Evolutionary conservation across 192 early-diverging fungal genomes (phyloP).

Genomic region (Rhizoclosmatium sp.): DNA sequence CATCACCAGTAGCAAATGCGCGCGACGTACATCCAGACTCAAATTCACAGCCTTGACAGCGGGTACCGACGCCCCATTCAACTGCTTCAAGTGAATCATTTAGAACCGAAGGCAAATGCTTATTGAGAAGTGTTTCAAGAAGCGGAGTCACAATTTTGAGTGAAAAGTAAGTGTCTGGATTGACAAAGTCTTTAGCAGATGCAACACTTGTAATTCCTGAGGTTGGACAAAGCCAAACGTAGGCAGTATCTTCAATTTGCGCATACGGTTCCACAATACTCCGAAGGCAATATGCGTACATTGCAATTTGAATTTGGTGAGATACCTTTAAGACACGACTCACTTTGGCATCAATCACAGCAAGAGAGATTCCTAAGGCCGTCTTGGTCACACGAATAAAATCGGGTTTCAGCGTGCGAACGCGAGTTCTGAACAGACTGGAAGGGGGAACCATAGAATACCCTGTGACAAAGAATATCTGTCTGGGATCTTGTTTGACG

Average conservation of each 20-base stretch:
- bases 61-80: conserved; percentile 42
- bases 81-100: conserved; percentile 12
- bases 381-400: conserved; percentile 13
- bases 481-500: conserved; percentile 20
- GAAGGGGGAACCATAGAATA: conserved; percentile 18
- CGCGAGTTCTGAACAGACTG: not conserved
- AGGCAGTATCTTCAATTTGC: not conserved
- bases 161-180: conserved; percentile 21
- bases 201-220: not conserved
- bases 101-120: conserved; percentile 18
- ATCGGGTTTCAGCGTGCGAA: conserved; percentile 6
- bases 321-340: conserved; percentile 41
- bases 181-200: not conserved
- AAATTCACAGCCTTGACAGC: conserved; percentile 45
- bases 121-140: conserved; percentile 38
- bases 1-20: conserved; percentile 2
- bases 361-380: not conserved
- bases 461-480: conserved; percentile 33
- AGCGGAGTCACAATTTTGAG: conserved; percentile 25
- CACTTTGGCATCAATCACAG: conserved; percentile 49
- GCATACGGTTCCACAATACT: not conserved
- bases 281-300: conserved; percentile 36
- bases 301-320: conserved; percentile 51
- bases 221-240: conserved; percentile 28
- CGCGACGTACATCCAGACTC: conserved; percentile 29